Base-by-base conservation (phyloP, 371 early-diverging fungal species). In the Rhizopus microsporus region DNA sequence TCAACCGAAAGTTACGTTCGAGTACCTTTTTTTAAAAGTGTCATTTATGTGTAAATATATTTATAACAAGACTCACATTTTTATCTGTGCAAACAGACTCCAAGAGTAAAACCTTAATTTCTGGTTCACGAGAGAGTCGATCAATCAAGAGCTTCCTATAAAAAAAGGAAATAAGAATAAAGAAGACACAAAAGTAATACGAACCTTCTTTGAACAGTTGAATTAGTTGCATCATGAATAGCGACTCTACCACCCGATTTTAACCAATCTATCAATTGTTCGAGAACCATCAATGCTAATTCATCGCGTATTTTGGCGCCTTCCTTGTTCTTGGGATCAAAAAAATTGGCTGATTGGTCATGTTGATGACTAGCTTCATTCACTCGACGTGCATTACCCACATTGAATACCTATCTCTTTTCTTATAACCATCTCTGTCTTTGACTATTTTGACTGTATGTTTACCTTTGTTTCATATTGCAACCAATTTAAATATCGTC, bases 191-290 rank as follows among this genome's bases (percentile, higher is more conserved):
- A 1, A n/a, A 3, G 44, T 46, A 15, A 35, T 12, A 38, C 23
- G 38, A 72, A 79, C 83, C 93, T 78, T 67, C 94, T 72, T 55
- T 83, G 83, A 23, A 83, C 60, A 0, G 92, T 92, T 1, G 93
- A 88, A 67, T 94, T 94, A 9, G 94, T 94, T 0, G 94, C 94
- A 70, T 94, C 94, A 59, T 93, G 93, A 45, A 94, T 91, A 30
- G 90, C 95, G 7, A 93, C 89, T 38, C 88, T 83, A 8, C 91
- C 91, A 4, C 71, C 70, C 9, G 69, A 57, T 35, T 83, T 79
- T 42, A 94, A 73, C 95, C 95, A 94, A 6, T 73, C 59, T 34
- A 93, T 78, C 29, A 89, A 59, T 57, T 93, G 91, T n/a, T 92
- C 91, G 37, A 94, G 68, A 9, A 90, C 88, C 34, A 90, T 90